Conservation (phyloP, 2,329 filamentous ascomycete genomes). For the Thermoascus crustaceus region DNA sequence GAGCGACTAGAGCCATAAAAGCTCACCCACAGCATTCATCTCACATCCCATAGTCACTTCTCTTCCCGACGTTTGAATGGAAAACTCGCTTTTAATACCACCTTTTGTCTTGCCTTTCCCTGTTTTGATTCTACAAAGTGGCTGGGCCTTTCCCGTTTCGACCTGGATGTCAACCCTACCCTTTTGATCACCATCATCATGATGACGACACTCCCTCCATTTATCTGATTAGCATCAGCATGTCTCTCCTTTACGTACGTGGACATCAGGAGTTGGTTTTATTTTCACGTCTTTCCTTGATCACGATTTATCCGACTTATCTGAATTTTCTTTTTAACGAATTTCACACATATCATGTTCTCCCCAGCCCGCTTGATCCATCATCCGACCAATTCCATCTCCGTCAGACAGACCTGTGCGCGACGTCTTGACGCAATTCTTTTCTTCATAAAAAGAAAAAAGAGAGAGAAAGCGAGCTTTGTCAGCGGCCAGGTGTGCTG, state of each 20-base stretch:
- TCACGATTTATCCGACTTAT: not conserved
- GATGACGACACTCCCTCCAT: conserved; percentile 17
- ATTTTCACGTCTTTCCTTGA: conserved; percentile 13
- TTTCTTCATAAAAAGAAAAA: not conserved
- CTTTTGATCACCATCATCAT: conserved; percentile 13
- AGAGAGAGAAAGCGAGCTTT: not conserved
- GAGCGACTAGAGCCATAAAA: conserved; percentile 52
- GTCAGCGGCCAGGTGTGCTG: no score
- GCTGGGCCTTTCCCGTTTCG: conserved; percentile 19
- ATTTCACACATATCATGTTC: conserved; percentile 8
- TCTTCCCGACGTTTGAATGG: conserved; percentile 4
- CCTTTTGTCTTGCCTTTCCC: conserved; percentile 1
- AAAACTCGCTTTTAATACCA: conserved; percentile 4
- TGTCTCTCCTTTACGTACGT: conserved; percentile 3
- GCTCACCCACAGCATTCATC: conserved; percentile 3
- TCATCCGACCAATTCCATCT: no score
- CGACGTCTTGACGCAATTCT: conserved; percentile 11
- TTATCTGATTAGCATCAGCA: conserved; percentile 10
- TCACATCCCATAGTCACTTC: conserved; percentile 1
- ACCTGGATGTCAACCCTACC: conserved; percentile 20
- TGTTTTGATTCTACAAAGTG: conserved; percentile 9
- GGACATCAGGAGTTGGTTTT: conserved; percentile 15
- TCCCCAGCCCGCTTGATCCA: no score
- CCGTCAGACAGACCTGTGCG: not conserved
- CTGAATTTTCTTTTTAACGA: conserved; percentile 1